Evolutionary conservation across 805 yeast species (phyloP).

Genomic region (Candida patagonica): DNA sequence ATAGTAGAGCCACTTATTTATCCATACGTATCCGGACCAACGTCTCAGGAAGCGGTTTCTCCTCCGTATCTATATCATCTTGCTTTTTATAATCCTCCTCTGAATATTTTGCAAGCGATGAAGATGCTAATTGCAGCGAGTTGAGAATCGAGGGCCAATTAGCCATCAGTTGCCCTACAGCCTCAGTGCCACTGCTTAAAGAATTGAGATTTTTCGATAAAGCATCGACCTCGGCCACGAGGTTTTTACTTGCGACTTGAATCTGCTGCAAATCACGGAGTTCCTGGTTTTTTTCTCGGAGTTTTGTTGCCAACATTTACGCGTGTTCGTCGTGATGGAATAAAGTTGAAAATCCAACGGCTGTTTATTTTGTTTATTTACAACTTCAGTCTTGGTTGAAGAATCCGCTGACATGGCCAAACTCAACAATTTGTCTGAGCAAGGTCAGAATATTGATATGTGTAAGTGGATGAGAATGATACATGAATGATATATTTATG

Average conservation of each 20-base stretch:
- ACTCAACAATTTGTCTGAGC: constrained; percentile 6
- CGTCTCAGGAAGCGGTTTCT: constrained; percentile 22
- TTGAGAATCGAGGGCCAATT: constrained; percentile 59
- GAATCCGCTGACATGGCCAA: constrained; percentile 8
- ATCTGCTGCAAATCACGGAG: constrained; percentile 41
- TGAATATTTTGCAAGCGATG: constrained; percentile 34
- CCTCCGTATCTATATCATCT: constrained; percentile 9
- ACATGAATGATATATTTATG: not conserved
- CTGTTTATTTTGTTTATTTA: constrained; percentile 1
- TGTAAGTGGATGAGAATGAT: constrained; percentile 6
- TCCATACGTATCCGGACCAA: constrained; percentile 26
- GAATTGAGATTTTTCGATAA: constrained; percentile 41
- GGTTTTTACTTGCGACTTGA: constrained; percentile 35
- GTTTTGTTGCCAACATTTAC: constrained; percentile 22
- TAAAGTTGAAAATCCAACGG: too few relatives aligned
- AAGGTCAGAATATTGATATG: constrained; percentile 9
- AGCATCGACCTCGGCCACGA: constrained; percentile 40
- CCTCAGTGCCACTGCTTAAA: constrained; percentile 48
- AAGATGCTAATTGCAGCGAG: constrained; percentile 50
- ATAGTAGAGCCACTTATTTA: constrained; percentile 12
- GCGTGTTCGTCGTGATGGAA: not conserved
- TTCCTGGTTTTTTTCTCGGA: constrained; percentile 41
- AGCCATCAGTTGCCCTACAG: constrained; percentile 48
- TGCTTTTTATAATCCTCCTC: constrained; percentile 34
- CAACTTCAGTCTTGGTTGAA: not conserved